Base-by-base conservation (phyloP, 225 moss, liverwort and hornwort species). In the Marchantia polymorpha region DNA sequence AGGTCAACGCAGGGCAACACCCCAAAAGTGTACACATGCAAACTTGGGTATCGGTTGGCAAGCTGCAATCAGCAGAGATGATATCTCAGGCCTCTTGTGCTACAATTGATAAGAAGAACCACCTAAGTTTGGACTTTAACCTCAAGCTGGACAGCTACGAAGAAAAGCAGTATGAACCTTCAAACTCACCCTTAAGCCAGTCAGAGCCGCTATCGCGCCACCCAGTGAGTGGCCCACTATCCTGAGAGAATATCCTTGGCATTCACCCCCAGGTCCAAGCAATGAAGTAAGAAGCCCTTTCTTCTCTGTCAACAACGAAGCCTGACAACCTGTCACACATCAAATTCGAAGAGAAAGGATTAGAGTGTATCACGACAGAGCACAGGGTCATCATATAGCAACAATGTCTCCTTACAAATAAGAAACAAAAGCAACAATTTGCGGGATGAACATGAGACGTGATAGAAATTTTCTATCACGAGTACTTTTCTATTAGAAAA, bases 141-240 rank as follows among this genome's bases (percentile, higher is more conserved):
- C 49, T 49, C n/a, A 11, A 71, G 53, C 73, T 54, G 16, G 13
- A 27, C 1, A 74, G 54, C 16, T 67, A 30, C 30, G 29, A 31
- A 63, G 59, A 23, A 6, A 14, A 23, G 10, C 16, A 60, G 58
- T 22, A 75, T 58, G 0, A 59, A 55, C 7, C 8, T 26, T 74
- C 14, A 22, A 46, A 20, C 88, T 70, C 88, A 96, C 96, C 93
- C 89, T 91, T 80, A 99, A 88, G 30, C 90, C 97, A 48, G 94
- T 92, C 48, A 99, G 90, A 52, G 97, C 88, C 78, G 93, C 92
- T 78, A 99, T 91, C 74, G 97, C 88, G 76, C 94, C 97, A 77
- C 97, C 97, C 60, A 99, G 83, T 4, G 97, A 99, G 83, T 99
- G 97, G n/a, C 97, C 97, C 63, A 99, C 94, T 81, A 99, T 82